Base-by-base conservation (phyloP, 176 grass and related monocot species). In the Paspalum notatum region DNA sequence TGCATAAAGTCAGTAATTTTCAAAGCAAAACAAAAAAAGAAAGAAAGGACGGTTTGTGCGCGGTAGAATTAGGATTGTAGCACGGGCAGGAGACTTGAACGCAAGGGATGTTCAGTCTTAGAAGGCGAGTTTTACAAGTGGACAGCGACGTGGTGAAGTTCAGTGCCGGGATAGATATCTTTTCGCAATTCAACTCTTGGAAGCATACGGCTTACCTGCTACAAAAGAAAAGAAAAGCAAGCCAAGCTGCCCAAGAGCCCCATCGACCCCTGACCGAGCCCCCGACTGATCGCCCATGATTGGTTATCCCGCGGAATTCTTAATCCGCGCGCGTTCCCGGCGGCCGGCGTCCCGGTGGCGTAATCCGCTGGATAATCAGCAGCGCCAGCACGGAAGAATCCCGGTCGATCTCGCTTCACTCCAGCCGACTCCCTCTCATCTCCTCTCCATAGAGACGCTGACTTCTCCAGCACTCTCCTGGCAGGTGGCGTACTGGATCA, bases 61-160 rank as follows among this genome's bases (percentile, higher is more conserved):
- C 74, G 38, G 56, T 84, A 47, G 43, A 74, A 61, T 75, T 60
- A 20, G 40, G 57, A 47, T 66, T 56, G 49, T 7, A 22, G 32
- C 54, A 46, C 5, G 46, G 71, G 18, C 25, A 62, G 72, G 63
- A 87, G 77, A 81, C 85, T 91, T 87, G 76, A 82, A 91, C 85
- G 89, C 89, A 87, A 91, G 72, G 52, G 76, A 77, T 81, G 69
- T 56, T 77, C n/a, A 87, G 70, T 77, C 76, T 85, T 81, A 72
- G 85, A 87, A 91, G 85, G 56, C 55, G 82, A 85, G 77, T 85
- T 89, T 85, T 81, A 68, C 82, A 77, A 63, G 77, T 58, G 55
- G 77, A 89, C 87, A 89, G 71, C 14, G 77, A 89, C 72, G 15
- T 9, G 7, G 20, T 0, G 25, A 18, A 21, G 77, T 79, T 32